These are phyloP conservation scores for Prunus campanulata DNA, from an alignment of 306 rosid genomes.

Conservation along the genomic window DNA sequence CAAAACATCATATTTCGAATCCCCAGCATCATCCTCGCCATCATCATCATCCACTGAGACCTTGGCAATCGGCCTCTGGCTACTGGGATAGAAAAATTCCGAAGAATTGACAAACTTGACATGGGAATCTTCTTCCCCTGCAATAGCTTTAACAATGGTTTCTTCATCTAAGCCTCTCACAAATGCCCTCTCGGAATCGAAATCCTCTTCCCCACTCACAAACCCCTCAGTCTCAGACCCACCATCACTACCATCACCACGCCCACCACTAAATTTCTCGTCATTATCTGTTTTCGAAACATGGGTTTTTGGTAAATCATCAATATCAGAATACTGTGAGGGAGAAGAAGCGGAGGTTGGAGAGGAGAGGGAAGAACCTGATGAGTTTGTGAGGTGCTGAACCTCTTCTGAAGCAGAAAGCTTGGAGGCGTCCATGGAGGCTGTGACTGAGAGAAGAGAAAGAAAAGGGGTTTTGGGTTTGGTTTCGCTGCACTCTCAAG, in stretches of 20 bases:
- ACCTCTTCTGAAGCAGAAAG: conserved; percentile 23
- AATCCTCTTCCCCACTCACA: conserved; percentile 57
- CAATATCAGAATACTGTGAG: conserved; percentile 24
- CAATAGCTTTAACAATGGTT: conserved; percentile 10
- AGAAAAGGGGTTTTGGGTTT: neutral
- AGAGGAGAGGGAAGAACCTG: conserved; percentile 32
- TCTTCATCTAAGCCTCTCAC: conserved; percentile 25
- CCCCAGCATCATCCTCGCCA: conserved; percentile 21
- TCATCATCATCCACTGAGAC: conserved; percentile 50
- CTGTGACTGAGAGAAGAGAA: neutral
- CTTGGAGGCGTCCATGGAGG: conserved; percentile 42
- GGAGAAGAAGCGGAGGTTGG: conserved; percentile 20
- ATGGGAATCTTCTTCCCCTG: conserved; percentile 1
- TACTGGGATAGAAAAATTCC: conserved; percentile 29
- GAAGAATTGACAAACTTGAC: conserved; percentile 19
- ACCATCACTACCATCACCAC: conserved; percentile 23
- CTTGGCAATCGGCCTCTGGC: conserved; percentile 52
- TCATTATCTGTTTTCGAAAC: conserved; percentile 6
- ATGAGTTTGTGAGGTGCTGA: conserved; percentile 19
- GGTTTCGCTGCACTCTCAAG: neutral
- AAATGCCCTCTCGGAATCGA: conserved; percentile 49
- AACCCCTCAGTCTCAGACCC: conserved; percentile 65
- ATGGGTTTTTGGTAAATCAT: conserved; percentile 6
- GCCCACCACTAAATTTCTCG: conserved; percentile 1
- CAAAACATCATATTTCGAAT: conserved; percentile 13